phyloP scores from a whole-genome alignment of 768 basidiomycete genomes.

The Mycena indigotica region DNA sequence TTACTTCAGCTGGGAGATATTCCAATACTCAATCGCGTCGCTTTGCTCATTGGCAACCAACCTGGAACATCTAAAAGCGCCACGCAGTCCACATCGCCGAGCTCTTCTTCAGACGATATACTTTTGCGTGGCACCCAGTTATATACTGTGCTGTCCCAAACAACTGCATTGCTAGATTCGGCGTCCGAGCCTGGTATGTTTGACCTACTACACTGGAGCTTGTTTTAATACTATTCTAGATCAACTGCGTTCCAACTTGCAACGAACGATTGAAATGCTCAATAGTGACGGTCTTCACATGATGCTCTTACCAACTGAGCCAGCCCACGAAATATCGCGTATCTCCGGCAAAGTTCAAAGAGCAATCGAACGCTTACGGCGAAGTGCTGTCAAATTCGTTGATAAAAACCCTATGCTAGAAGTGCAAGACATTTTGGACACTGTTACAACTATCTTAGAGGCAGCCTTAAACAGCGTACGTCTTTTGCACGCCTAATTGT shows the following conservation, averaged over 20 bases:
- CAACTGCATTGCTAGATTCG: conserved; percentile 42
- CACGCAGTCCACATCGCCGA: background rate
- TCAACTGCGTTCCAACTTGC: conserved; percentile 19
- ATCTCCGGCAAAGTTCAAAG: conserved; percentile 58
- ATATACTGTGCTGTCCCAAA: conserved; percentile 47
- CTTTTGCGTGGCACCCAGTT: conserved; percentile 43
- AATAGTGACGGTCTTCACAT: conserved; percentile 20
- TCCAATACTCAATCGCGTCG: conserved; percentile 49
- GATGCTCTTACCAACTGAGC: conserved; percentile 16
- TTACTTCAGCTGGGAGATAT: conserved; percentile 49
- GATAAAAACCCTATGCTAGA: conserved; percentile 32
- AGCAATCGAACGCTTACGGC: conserved; percentile 60
- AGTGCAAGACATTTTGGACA: conserved; percentile 37
- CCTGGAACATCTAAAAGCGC: conserved; percentile 8
- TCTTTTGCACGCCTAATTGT: background rate
- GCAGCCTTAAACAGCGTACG: conserved; percentile 32
- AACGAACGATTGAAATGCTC: conserved; percentile 24
- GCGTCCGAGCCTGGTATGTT: conserved; percentile 25
- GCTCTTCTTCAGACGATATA: conserved; percentile 11
- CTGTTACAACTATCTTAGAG: conserved; percentile 36
- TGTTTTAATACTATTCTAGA: conserved; percentile 9
- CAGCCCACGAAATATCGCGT: conserved; percentile 39
- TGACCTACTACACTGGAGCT: conserved; percentile 20
- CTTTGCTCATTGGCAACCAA: conserved; percentile 34
- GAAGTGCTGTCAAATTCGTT: conserved; percentile 49